Percentiles rank a stretch among this genome's conserved stretches.
These are phyloP conservation scores for Hyphopichia wangnamkhiaoensis DNA, from an alignment of 1,139 yeast species.

Conservation along the genomic window DNA sequence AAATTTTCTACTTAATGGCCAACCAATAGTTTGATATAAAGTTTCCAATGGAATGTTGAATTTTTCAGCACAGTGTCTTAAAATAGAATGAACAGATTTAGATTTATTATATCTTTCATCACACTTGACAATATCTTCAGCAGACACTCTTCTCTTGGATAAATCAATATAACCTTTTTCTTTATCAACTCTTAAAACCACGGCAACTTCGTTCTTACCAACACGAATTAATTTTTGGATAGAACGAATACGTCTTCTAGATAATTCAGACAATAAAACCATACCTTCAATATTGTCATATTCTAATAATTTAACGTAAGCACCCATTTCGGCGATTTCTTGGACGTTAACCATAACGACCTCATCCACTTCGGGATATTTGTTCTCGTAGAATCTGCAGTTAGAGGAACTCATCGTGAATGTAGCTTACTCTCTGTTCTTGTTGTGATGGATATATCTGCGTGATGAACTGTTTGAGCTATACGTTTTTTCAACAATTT, in stretches of 20 bases:
- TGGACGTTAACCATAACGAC: slow-evolving; percentile 98
- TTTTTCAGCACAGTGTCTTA: slow-evolving; percentile 98
- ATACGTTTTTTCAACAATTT: too few relatives aligned
- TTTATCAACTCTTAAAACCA: slow-evolving; percentile 97
- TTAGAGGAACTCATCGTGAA: slow-evolving; percentile 74
- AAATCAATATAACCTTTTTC: slow-evolving; percentile 98
- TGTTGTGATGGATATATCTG: slow-evolving; percentile 1
- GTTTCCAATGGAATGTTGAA: slow-evolving; percentile 84
- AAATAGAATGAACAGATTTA: slow-evolving; percentile 94
- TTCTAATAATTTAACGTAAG: slow-evolving; percentile 91
- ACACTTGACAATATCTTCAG: slow-evolving; percentile 96
- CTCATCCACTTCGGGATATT: slow-evolving; percentile 98
- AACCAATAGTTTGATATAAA: slow-evolving; percentile 85
- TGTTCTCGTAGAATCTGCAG: slow-evolving; percentile 97
- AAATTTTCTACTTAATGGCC: slow-evolving; percentile 95
- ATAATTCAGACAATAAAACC: slow-evolving; percentile 93
- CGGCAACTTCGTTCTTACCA: slow-evolving; percentile 98
- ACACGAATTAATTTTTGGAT: slow-evolving; percentile 97
- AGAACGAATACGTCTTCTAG: slow-evolving; percentile 98
- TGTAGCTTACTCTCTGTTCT: neutral
- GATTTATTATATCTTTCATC: slow-evolving; percentile 97
- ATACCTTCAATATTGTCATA: slow-evolving; percentile 98
- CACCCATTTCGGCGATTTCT: slow-evolving; percentile 98
- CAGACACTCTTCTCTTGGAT: slow-evolving; percentile 96
- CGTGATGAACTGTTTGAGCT: neutral